These are phyloP conservation scores for Xylaria polymorpha DNA, from an alignment of 2,329 filamentous ascomycete species.

Conservation along the genomic window DNA sequence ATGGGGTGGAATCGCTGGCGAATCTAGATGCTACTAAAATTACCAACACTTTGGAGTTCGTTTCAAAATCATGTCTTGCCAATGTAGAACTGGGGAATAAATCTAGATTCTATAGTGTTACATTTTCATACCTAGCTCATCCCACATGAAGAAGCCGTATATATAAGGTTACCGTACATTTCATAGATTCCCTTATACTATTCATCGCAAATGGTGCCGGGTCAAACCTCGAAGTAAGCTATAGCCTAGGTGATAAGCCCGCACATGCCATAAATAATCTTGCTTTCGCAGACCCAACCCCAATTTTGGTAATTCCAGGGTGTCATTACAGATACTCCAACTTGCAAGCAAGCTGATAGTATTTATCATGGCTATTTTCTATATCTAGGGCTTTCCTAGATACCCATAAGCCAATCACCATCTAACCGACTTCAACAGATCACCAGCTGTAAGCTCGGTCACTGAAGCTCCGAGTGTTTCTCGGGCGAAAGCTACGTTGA, in stretches of 20 bases:
- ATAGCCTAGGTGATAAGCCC: background rate
- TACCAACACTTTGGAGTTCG: background rate
- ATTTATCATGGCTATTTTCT: background rate
- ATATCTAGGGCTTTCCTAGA: slow-evolving; percentile 5
- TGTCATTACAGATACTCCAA: slow-evolving; percentile 7
- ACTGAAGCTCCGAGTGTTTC: slow-evolving; percentile 28
- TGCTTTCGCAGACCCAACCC: background rate
- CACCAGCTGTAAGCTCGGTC: slow-evolving; percentile 27
- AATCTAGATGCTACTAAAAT: slow-evolving; percentile 1
- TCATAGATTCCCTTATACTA: background rate
- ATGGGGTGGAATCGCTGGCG: background rate
- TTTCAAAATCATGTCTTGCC: background rate
- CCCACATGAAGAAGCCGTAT: background rate
- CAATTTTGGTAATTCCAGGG: background rate
- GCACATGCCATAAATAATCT: background rate
- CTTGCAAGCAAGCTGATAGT: background rate
- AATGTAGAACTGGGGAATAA: background rate
- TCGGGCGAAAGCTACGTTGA: slow-evolving; percentile 26
- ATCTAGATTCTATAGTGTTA: background rate
- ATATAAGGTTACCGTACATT: background rate
- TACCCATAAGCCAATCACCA: slow-evolving; percentile 2
- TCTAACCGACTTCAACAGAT: background rate
- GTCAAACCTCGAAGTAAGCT: background rate
- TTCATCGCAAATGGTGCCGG: background rate
- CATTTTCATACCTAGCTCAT: background rate